These are phyloP conservation scores for Saccharomyces pastorianus DNA, from an alignment of 1,139 yeast species.

Conservation along the genomic window DNA sequence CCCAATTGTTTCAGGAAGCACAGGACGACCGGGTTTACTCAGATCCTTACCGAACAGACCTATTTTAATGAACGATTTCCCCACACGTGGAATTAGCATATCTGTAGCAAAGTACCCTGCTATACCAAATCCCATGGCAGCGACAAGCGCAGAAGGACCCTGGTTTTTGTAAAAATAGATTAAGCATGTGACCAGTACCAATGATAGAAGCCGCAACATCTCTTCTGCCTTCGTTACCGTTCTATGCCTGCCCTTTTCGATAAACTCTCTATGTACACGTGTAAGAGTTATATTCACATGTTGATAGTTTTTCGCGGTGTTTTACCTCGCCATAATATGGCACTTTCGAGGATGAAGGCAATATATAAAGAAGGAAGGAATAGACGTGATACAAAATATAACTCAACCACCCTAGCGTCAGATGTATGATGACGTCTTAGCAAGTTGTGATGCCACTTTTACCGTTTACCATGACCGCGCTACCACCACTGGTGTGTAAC, in stretches of 20 bases:
- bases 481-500: too few species aligned
- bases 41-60: slow-evolving; percentile 83
- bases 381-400: too few species aligned
- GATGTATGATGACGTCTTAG: too few species aligned
- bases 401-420: too few species aligned
- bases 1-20: slow-evolving; percentile 88
- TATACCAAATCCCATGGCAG: slow-evolving; percentile 58
- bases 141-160: slow-evolving; percentile 26
- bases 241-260: background rate
- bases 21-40: slow-evolving; percentile 59
- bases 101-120: slow-evolving; percentile 57
- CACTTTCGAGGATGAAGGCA: background rate
- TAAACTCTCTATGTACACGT: background rate
- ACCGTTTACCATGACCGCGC: too few species aligned
- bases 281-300: background rate
- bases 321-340: background rate
- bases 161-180: slow-evolving; percentile 12
- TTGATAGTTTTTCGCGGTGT: background rate
- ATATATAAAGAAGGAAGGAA: background rate
- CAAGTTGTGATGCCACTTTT: too few species aligned
- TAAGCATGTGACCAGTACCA: slow-evolving; percentile 6
- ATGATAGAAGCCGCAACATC: slow-evolving; percentile 7
- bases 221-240: slow-evolving; percentile 1
- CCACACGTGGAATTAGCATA: slow-evolving; percentile 57
- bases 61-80: slow-evolving; percentile 57